phyloP scores from a whole-genome alignment of 2,329 filamentous ascomycete genomes.

The Aureobasidium pullulans region DNA sequence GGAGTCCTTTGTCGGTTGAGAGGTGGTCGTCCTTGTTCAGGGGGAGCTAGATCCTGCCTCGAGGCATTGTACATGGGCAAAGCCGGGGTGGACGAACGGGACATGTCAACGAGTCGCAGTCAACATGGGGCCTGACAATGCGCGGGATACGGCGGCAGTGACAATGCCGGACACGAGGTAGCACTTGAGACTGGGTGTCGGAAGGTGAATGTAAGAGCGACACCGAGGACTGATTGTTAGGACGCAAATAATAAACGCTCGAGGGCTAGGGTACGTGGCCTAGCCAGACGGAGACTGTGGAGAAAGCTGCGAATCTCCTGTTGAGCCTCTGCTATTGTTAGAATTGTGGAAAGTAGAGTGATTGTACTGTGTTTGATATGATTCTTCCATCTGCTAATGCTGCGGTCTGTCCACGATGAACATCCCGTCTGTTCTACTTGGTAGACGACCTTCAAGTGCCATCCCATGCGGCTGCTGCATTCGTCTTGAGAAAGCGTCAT shows the following conservation, averaged over 20 bases:
- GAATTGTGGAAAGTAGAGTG: not conserved
- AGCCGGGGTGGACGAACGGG: conserved; percentile 51
- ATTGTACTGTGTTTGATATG: not conserved
- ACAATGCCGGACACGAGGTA: conserved; percentile 32
- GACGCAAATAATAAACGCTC: not conserved
- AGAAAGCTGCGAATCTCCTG: not conserved
- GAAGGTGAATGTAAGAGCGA: not conserved
- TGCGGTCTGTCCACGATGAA: not conserved
- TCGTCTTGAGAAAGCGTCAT: too few species aligned
- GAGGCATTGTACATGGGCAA: conserved; percentile 49
- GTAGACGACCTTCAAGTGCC: too few species aligned
- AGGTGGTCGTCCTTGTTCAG: not conserved
- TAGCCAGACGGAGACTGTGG: conserved; percentile 1
- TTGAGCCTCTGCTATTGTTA: not conserved
- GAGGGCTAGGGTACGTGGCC: conserved; percentile 3
- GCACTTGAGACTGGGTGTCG: not conserved
- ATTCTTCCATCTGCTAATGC: not conserved
- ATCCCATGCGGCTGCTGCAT: too few species aligned
- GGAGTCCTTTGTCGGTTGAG: not conserved
- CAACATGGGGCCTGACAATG: conserved; percentile 5
- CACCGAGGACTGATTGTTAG: not conserved
- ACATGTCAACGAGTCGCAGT: conserved; percentile 40
- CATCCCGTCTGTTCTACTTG: not conserved
- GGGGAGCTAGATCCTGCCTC: conserved; percentile 1
- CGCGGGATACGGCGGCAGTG: not conserved